Percentiles rank a stretch among this genome's conserved stretches.
phyloP scores from a whole-genome alignment of 1,284 basidiomycete species.

The Marasmius fiardii region DNA sequence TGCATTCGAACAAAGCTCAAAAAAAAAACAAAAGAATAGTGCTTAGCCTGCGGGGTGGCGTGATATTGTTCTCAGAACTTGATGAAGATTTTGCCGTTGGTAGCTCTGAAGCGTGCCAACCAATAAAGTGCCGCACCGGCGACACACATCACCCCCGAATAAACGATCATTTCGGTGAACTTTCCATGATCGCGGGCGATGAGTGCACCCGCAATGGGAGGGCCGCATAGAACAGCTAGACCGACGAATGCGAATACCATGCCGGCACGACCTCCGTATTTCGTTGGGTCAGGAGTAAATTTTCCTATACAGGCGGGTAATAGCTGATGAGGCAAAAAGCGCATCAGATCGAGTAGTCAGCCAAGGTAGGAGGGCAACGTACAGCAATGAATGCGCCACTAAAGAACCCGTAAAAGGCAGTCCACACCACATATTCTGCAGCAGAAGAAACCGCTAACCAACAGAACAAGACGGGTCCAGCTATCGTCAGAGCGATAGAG shows the following conservation, averaged over 20 bases:
- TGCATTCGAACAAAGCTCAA: neutral
- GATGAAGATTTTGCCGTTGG: neutral
- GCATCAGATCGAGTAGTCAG: neutral
- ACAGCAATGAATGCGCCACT: constrained; percentile 4
- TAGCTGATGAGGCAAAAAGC: neutral
- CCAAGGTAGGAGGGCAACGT: neutral
- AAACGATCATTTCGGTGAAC: constrained; percentile 1
- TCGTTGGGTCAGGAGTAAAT: constrained; percentile 1
- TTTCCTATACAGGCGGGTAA: neutral
- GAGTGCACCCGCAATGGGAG: constrained; percentile 1
- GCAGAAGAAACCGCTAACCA: neutral
- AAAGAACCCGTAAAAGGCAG: constrained; percentile 1
- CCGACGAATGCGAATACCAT: constrained; percentile 3
- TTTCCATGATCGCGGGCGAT: neutral
- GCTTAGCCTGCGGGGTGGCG: neutral
- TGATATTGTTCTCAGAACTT: neutral
- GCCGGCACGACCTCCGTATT: constrained; percentile 3
- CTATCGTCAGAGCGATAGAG: constrained; percentile 1
- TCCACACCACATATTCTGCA: neutral
- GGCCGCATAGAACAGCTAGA: neutral
- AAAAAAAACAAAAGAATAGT: neutral
- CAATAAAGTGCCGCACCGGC: constrained; percentile 1
- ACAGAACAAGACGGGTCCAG: neutral
- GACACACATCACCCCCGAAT: constrained; percentile 1
- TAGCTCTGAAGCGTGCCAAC: neutral